Evolutionary conservation across 1,139 yeast genomes (phyloP), one percentile per base, ranked within the genome.

Genomic region (Taphrina wiesneri): DNA sequence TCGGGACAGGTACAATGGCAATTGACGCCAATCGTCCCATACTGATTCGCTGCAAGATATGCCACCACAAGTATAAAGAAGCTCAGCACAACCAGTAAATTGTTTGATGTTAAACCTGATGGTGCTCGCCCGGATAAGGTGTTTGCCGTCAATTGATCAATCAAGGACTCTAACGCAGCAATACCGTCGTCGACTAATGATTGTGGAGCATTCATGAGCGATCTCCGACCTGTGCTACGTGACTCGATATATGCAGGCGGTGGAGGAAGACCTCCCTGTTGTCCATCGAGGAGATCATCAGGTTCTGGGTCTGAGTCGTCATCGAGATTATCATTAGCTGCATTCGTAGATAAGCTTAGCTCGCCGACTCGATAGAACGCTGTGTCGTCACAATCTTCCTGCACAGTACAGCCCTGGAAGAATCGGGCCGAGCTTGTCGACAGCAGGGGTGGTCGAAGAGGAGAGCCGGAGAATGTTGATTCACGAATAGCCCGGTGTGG

Each of bases 1-100:
- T 45, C 49, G n/a, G 49, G 49, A 45, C 49, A 45, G 13, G 28
- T 5, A 23, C 59, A 54, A 25, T 54, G 59, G 39, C 59, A 54
- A 26, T 32, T 54, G 7, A 54, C 59, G 19, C 59, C 59, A 15
- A 54, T 17, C 21, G 23, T 17, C 28, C 30, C 41, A 25, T 6
- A 36, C 9, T 36, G 59, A 9, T 36, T 23, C 2, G 59, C 23
- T 21, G 39, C 36, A 1, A 54, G 32, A 17, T 25, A 39, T 23
- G 49, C 36, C 21, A 41, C 13, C 19, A 54, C 28, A 3, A 54
- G 36, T 13, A 54, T 25, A 7, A 36, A 13, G 36, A 41, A 15
- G 25, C 59, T 54, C 17, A 25, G 19, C 7, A 23, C 32, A 2
- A 54, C 28, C 34, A 54, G 19, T 5, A 39, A 6, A 19, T 21